Evolutionary conservation across 176 grass and related monocot genomes (phyloP), one percentile per base, ranked within the genome.

Genomic region (Phoenix dactylifera): DNA sequence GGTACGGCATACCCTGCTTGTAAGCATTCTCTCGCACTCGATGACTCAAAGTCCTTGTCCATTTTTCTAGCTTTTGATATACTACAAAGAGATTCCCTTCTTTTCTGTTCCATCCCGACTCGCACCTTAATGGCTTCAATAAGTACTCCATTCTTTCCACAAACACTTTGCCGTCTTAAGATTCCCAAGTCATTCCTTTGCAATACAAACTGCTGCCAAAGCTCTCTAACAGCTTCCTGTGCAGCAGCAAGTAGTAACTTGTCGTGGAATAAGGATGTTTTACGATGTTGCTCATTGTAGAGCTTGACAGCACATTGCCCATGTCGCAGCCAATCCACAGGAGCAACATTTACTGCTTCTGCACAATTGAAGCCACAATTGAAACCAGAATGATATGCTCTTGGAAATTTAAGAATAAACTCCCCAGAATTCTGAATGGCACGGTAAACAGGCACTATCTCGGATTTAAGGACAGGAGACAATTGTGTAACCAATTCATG

Each of bases 311-410:
- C 20, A 20, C 20, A 20, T 20, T 20, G 20, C 20, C 20, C 20
- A 20, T 20, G 20, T 20, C 20, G 20, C 20, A 20, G 20, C 20
- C 20, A 20, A 20, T 20, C 20, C 20, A 20, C 20, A 20, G 20
- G 0, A 20, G 20, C 20, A 20, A 20, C 20, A 20, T 20, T 20
- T 20, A 20, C 20, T 20, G 20, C 20, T n/a, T n/a, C n/a, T 20
- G 20, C 20, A 20, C 0, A 20, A 20, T 20, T 97, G 84, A 97
- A 97, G 20, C 92, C 92, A 63, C 78, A 97, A 58, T 91, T 97
- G 78, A 97, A 97, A 15, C 92, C 92, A 64, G 78, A 71, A 72
- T 97, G 92, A 73, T 97, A 97, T 55, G 92, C 92, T 30, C 87
- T 63, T 0, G 92, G 92, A 59, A 97, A 83, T 50, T 87, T 97